Base-by-base conservation (phyloP, 2,329 filamentous ascomycete genomes). In the Sclerotiophoma versabilis region DNA sequence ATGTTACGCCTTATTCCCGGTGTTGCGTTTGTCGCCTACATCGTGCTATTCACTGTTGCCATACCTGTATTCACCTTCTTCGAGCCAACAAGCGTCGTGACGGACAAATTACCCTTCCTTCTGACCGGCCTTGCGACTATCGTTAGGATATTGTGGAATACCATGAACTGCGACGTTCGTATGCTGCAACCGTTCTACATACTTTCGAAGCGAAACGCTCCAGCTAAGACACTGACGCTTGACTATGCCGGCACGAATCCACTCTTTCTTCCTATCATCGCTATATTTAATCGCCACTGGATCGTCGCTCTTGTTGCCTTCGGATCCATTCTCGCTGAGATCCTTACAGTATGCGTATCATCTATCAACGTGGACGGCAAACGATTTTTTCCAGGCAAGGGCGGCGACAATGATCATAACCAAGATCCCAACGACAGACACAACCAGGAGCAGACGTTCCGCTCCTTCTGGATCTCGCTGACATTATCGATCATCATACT, bases 141-240 rank as follows among this genome's bases (percentile, higher is more conserved):
- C 51, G 82, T 91, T 64, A 90, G 90, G 71, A 80, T 91, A 19
- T 77, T 82, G 38, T 92, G 88, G 88, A 83, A 83, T 56, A 83
- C 84, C 3, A 79, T 91, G 57, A 89, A 91, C 65, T 87, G 84
- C 50, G 83, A 86, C 22, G 81, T 91, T 39, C 86, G 88, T 34
- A 87, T 91, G 81, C 84, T 91, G 72, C 87, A 91, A 71, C 89
- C 89, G 2, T 92, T 89, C 67, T 90, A 87, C 68, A 84, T 90
- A 54, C 82, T 92, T 2, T 87, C 84, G 12, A 79, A 80, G 46
- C 83, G 89, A 3, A 84, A 88, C 59, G 88, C 88, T 3, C 83
- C 86, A 0, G 79, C 87, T 6, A 84, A 81, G 60, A 87, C 85
- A 2, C 80, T 92, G 6, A 87, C 85, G 0, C 81, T 91, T 9